Conservation (phyloP, 139 green algal species). For the Micractinium conductrix region DNA sequence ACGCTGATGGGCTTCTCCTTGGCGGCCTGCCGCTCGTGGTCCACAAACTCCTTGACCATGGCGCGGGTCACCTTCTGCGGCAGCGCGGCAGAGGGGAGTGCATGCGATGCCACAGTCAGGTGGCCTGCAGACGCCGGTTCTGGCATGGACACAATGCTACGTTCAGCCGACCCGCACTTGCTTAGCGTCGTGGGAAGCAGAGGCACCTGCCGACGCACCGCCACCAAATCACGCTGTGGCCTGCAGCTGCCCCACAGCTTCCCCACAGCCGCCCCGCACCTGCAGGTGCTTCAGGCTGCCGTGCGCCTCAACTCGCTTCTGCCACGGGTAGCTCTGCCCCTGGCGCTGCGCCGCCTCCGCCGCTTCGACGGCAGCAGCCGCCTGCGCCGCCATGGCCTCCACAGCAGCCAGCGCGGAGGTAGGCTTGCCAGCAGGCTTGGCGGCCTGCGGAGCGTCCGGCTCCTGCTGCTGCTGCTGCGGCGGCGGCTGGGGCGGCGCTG, state of each 20-base stretch:
- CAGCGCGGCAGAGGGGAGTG: no score
- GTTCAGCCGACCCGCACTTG: no score
- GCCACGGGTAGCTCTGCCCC: constrained; percentile 14
- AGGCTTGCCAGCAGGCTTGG: not conserved
- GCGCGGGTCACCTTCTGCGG: not conserved
- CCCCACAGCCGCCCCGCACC: not conserved
- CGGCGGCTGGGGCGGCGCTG: not conserved
- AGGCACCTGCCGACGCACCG: no score
- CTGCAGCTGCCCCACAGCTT: no score
- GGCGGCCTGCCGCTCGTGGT: constrained; percentile 13
- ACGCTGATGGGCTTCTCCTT: not conserved
- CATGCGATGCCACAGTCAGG: no score
- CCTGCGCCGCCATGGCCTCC: constrained; percentile 1
- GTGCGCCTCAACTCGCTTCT: constrained; percentile 2
- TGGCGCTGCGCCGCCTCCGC: not conserved
- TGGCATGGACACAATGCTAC: no score
- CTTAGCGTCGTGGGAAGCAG: no score
- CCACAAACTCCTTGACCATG: constrained; percentile 28
- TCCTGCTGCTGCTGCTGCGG: not conserved
- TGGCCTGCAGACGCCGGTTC: no score
- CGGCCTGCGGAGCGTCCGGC: not conserved
- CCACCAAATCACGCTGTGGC: no score
- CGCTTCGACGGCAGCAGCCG: not conserved
- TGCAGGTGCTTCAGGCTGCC: not conserved
- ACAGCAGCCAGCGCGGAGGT: not conserved